These are phyloP conservation scores for Linanthus parryae DNA, from an alignment of 148 eudicot genomes.

Conservation along the genomic window DNA sequence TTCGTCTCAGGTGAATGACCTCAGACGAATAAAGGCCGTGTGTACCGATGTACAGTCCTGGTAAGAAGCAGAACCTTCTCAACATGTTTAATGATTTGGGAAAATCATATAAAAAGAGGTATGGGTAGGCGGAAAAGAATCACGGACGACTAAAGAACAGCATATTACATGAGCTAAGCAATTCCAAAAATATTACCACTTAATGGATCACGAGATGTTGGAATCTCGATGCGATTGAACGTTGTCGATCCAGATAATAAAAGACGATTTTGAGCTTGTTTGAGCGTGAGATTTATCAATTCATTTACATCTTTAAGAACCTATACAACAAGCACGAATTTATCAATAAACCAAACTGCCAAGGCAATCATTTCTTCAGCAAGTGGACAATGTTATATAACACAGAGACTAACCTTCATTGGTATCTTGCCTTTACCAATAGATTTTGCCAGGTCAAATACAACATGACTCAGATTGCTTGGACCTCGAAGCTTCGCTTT, in stretches of 20 bases:
- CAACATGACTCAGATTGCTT: conserved; percentile 46
- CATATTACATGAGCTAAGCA: background rate
- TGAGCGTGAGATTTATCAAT: conserved; percentile 51
- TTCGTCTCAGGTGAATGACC: conserved; percentile 84
- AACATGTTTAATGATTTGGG: background rate
- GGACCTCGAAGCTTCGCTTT: conserved; percentile 42
- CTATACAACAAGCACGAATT: conserved; percentile 30
- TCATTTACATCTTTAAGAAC: conserved; percentile 77
- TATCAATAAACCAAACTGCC: conserved; percentile 2
- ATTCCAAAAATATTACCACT: conserved; percentile 40
- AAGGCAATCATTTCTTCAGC: background rate
- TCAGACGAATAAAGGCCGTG: conserved; percentile 78
- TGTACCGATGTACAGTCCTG: conserved; percentile 84
- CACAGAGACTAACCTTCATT: conserved; percentile 51
- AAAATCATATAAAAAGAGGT: background rate
- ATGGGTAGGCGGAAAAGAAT: background rate
- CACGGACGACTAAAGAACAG: background rate
- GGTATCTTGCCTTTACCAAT: conserved; percentile 77
- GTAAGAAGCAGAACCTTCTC: conserved; percentile 4
- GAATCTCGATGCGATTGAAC: conserved; percentile 78
- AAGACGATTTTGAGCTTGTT: conserved; percentile 64
- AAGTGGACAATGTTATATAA: background rate
- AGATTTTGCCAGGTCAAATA: conserved; percentile 64
- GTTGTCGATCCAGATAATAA: conserved; percentile 84
- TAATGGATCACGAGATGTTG: conserved; percentile 70